These are phyloP conservation scores for Macrolepiota albuminosa DNA, from an alignment of 768 basidiomycete genomes.

Conservation along the genomic window DNA sequence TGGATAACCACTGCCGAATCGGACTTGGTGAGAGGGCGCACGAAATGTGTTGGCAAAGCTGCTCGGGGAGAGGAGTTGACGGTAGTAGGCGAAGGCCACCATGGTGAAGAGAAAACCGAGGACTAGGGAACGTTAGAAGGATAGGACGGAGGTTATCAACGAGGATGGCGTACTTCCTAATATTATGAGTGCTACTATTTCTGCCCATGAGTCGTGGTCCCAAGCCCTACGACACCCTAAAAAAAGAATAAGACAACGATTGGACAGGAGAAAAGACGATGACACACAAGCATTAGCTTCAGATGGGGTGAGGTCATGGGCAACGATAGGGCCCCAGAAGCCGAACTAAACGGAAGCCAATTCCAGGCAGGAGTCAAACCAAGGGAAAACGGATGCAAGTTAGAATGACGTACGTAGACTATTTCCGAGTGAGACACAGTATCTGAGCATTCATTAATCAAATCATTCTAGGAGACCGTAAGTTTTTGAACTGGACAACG, in stretches of 20 bases:
- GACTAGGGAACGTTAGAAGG: slow-evolving; percentile 29
- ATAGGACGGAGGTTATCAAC: background rate
- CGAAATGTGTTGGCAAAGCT: slow-evolving; percentile 49
- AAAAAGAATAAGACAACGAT: slow-evolving; percentile 7
- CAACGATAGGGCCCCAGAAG: slow-evolving; percentile 45
- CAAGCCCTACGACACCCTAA: slow-evolving; percentile 62
- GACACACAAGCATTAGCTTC: slow-evolving; percentile 47
- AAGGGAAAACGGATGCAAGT: background rate
- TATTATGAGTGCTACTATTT: slow-evolving; percentile 61
- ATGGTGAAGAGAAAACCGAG: slow-evolving; percentile 57
- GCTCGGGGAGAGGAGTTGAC: slow-evolving; percentile 68
- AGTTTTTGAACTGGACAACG: background rate
- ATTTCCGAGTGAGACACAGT: slow-evolving; percentile 30
- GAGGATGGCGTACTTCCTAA: slow-evolving; percentile 43
- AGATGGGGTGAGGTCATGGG: slow-evolving; percentile 20
- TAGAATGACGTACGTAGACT: slow-evolving; percentile 29
- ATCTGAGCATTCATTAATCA: slow-evolving; percentile 51
- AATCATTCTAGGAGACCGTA: slow-evolving; percentile 37
- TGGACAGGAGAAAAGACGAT: background rate
- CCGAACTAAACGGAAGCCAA: slow-evolving; percentile 33
- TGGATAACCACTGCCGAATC: slow-evolving; percentile 31
- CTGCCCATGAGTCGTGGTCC: slow-evolving; percentile 61
- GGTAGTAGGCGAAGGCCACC: slow-evolving; percentile 67
- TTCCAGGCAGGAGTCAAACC: background rate
- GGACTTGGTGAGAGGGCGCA: slow-evolving; percentile 35